Evolutionary conservation across 345 rosid species (phyloP).

Genomic region (Draba incana): DNA sequence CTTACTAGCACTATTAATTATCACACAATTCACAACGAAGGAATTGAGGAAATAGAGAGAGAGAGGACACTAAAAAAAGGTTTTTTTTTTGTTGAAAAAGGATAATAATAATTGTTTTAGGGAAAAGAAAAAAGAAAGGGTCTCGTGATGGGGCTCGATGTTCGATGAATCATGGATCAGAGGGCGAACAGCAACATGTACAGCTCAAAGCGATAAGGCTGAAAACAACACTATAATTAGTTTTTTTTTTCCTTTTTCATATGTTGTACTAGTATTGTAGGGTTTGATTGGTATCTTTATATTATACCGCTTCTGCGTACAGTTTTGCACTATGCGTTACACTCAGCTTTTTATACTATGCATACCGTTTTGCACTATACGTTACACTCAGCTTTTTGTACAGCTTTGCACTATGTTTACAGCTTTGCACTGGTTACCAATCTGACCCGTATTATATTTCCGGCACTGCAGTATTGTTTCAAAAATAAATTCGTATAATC

Average conservation of each 20-base stretch:
- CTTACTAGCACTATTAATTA: slow-evolving; percentile 37
- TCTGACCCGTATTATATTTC: too few species aligned
- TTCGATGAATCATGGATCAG: slow-evolving; percentile 47
- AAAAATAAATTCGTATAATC: neutral
- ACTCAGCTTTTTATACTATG: too few species aligned
- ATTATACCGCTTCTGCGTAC: too few species aligned
- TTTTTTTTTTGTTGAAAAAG: neutral
- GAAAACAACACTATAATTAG: neutral
- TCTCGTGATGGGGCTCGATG: slow-evolving; percentile 62
- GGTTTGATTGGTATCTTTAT: too few species aligned
- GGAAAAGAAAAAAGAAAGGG: slow-evolving; percentile 13
- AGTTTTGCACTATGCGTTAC: too few species aligned
- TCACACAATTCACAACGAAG: slow-evolving; percentile 4
- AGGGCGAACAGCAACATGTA: slow-evolving; percentile 39
- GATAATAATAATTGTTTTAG: neutral
- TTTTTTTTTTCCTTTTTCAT: too few species aligned
- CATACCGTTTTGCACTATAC: too few species aligned
- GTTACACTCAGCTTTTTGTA: too few species aligned
- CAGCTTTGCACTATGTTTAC: too few species aligned
- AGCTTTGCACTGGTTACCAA: too few species aligned
- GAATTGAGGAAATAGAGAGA: slow-evolving; percentile 1
- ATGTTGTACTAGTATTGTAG: too few species aligned
- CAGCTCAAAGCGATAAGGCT: slow-evolving; percentile 52
- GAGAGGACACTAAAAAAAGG: neutral
- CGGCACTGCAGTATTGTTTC: too few species aligned